Percentiles rank a stretch among this genome's conserved stretches.
Conservation (phyloP, 192 early-diverging fungal genomes). For the Umbelopsis ramanniana region DNA sequence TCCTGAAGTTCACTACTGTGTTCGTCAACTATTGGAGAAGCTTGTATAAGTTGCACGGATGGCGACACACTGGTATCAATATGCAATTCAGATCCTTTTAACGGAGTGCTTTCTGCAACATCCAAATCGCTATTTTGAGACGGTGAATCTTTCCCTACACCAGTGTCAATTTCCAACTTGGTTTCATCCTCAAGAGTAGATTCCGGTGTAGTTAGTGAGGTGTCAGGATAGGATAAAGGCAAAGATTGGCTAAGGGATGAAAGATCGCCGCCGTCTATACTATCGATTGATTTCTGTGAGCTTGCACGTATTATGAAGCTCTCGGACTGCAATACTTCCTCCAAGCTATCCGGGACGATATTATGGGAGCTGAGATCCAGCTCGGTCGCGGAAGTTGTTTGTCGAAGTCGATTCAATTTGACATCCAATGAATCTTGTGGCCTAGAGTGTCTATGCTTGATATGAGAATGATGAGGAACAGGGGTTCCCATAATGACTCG, state of each 20-base stretch:
- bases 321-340: slow-evolving; percentile 12
- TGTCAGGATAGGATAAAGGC: background rate
- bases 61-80: background rate
- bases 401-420: slow-evolving; percentile 14
- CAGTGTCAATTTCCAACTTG: background rate
- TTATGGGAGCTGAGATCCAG: slow-evolving; percentile 15
- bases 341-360: slow-evolving; percentile 3
- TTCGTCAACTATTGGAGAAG: background rate
- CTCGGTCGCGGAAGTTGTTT: background rate
- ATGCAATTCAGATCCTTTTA: background rate
- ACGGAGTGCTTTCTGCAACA: background rate
- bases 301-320: background rate
- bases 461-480: background rate
- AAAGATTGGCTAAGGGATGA: background rate
- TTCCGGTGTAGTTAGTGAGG: background rate
- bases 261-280: background rate
- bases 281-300: background rate
- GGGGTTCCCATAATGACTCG: slow-evolving; percentile 6
- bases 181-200: background rate
- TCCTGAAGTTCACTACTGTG: background rate
- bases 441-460: background rate
- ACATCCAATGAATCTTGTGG: background rate
- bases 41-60: background rate
- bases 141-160: background rate
- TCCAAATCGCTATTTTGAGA: background rate